Base-by-base conservation (phyloP, 305 asterid species). In the Solanum hybrid region DNA sequence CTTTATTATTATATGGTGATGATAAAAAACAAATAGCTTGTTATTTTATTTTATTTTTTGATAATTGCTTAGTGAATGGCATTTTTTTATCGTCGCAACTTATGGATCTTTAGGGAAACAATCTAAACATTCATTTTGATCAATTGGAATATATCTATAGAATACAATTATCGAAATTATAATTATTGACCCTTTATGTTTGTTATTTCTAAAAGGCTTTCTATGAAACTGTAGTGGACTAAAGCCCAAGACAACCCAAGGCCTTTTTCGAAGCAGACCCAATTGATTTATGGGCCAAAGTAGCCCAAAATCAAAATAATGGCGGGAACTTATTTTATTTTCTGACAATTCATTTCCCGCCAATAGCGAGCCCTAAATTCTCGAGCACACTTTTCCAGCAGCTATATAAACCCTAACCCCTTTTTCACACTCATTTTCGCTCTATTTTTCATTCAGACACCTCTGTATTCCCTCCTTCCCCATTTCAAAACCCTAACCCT, bases 331-430 rank as follows among this genome's bases (percentile, higher is more conserved):
- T 84, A 84, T 84, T 84, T 51, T 84, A 46, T 31, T 11, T 11
- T 84, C 75, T 36, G 31, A 34, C 88, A 84, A 4, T 51, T 31
- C 31, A 84, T 84, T 84, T 88, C 91, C 91, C 91, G 91, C 91
- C 91, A 86, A 37, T 75, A 85, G 42, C 20, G 87, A 57, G 83
- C 88, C 89, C 87, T 86, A 28, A 57, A 88, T 87, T 87, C 89
- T 37, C 29, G 74, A 29, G 51, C 89, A 37, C 84, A 28, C 71
- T 76, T 87, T 12, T 31, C 51, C 35, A 26, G 74, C 86, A 28
- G 69, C 14, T 90, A 77, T 91, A 90, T 90, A 94, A 94, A 90
- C 93, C 95, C 94, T 89, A 91, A 37, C 90, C 85, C 91, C 76
- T 20, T 26, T 74, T 18, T 34, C 18, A 11, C 36, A 22, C 80